Evolutionary conservation across 495 filamentous ascomycete species (phyloP).

Genomic region (Aspergillus taichungensis): DNA sequence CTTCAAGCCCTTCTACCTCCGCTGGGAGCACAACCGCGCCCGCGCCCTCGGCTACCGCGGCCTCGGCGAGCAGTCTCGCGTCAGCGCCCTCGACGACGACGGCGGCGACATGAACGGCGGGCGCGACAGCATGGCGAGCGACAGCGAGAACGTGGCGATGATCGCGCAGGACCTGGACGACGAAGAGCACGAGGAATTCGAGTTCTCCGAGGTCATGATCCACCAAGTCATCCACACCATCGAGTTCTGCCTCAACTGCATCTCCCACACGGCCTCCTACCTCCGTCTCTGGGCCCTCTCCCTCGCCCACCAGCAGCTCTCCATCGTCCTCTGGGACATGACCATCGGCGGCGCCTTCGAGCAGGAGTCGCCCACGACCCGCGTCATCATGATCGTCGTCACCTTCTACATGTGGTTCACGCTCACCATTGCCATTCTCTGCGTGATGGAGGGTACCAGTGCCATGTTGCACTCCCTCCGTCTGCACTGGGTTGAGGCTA

Average conservation of each 20-base stretch:
- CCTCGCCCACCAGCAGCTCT: conserved; percentile 95
- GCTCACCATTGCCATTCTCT: conserved; percentile 67
- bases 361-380: conserved; percentile 49
- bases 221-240: conserved; percentile 99
- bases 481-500: conserved; percentile 99
- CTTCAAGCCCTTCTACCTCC: conserved; percentile 89
- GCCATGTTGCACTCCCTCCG: conserved; percentile 91
- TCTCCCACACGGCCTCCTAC: conserved; percentile 98
- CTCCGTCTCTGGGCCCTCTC: conserved; percentile 97
- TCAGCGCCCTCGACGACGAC: conserved; percentile 83
- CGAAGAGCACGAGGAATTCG: conserved; percentile 86
- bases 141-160: conserved; percentile 83
- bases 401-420: conserved; percentile 83
- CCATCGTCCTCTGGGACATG: conserved; percentile 93
- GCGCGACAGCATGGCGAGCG: conserved; percentile 65
- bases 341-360: conserved; percentile 70
- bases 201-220: conserved; percentile 94
- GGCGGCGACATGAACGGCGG: conserved; percentile 41
- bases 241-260: conserved; percentile 98
- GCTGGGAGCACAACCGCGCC: conserved; percentile 84
- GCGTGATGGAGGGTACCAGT: conserved; percentile 76
- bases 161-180: conserved; percentile 75
- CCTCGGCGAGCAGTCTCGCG: conserved; percentile 75
- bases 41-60: conserved; percentile 84
- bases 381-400: conserved; percentile 69